These are phyloP conservation scores for Lentinus brumalis DNA, from an alignment of 768 basidiomycete species.

Conservation along the genomic window DNA sequence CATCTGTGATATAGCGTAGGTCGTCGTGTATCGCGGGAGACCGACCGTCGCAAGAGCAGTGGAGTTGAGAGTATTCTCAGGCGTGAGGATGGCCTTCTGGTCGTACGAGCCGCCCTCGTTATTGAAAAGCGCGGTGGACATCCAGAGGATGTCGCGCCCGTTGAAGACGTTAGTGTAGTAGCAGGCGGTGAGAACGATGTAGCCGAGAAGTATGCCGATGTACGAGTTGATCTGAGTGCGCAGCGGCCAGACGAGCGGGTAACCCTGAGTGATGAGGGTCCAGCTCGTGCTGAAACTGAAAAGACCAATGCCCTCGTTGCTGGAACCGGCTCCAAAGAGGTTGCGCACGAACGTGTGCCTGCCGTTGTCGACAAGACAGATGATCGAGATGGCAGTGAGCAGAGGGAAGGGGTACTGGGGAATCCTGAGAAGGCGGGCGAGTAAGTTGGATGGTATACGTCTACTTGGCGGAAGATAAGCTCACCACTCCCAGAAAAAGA, in stretches of 20 bases:
- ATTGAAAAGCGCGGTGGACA: constrained; percentile 50
- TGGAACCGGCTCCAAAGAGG: constrained; percentile 46
- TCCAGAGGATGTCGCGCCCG: constrained; percentile 46
- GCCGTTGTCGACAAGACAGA: constrained; percentile 51
- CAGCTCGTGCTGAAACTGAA: constrained; percentile 50
- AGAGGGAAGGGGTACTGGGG: constrained; percentile 43
- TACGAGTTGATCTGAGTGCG: constrained; percentile 52
- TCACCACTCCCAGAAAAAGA: constrained; percentile 49
- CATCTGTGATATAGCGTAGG: constrained; percentile 49
- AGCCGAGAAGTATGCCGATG: constrained; percentile 51
- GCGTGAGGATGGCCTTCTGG: constrained; percentile 43
- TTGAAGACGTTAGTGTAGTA: constrained; percentile 50
- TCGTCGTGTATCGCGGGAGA: constrained; percentile 43
- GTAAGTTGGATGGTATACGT: background rate
- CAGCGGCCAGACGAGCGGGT: constrained; percentile 56
- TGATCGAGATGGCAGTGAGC: constrained; percentile 50
- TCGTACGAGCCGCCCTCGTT: constrained; percentile 41
- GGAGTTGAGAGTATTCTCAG: constrained; percentile 39
- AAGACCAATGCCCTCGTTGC: constrained; percentile 53
- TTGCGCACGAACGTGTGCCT: constrained; percentile 43
- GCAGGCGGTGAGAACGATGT: constrained; percentile 41
- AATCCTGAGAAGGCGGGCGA: constrained; percentile 23
- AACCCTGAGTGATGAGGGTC: constrained; percentile 58
- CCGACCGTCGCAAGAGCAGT: constrained; percentile 30
- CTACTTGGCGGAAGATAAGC: background rate